phyloP scores from a whole-genome alignment of 2,329 filamentous ascomycete species.

The Fusarium fujikuroi region DNA sequence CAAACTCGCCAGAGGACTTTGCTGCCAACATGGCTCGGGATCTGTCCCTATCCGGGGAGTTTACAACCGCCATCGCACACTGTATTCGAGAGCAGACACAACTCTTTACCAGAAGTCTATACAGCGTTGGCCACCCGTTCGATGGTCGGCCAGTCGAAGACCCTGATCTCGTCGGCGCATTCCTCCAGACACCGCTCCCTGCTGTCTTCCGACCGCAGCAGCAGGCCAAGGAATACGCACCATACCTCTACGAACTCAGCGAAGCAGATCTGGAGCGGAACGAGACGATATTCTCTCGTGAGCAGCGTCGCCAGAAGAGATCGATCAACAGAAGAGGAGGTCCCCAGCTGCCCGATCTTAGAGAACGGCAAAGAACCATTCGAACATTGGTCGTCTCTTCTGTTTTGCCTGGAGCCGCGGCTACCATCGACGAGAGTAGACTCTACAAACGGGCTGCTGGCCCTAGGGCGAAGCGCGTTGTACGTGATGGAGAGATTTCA shows the following conservation, averaged over 20 bases:
- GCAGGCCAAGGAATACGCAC: slow-evolving; percentile 92
- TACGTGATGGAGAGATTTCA: slow-evolving; percentile 75
- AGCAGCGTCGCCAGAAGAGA: slow-evolving; percentile 93
- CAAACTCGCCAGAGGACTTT: slow-evolving; percentile 95
- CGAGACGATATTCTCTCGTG: slow-evolving; percentile 91
- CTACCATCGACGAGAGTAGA: slow-evolving; percentile 82
- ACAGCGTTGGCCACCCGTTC: slow-evolving; percentile 93
- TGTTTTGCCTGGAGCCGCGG: slow-evolving; percentile 87
- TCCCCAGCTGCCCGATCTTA: slow-evolving; percentile 93
- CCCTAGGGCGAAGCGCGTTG: slow-evolving; percentile 65
- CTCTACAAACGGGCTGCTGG: slow-evolving; percentile 83
- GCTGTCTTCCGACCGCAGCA: slow-evolving; percentile 90
- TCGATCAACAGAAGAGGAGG: slow-evolving; percentile 94
- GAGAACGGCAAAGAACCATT: slow-evolving; percentile 92
- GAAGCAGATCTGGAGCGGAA: slow-evolving; percentile 90
- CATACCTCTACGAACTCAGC: slow-evolving; percentile 92
- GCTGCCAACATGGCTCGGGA: slow-evolving; percentile 89
- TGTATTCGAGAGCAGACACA: slow-evolving; percentile 97
- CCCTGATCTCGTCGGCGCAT: slow-evolving; percentile 84
- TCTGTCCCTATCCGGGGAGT: slow-evolving; percentile 91
- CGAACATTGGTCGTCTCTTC: slow-evolving; percentile 92
- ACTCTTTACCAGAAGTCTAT: slow-evolving; percentile 91
- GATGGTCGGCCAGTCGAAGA: slow-evolving; percentile 95
- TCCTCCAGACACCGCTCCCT: slow-evolving; percentile 84
- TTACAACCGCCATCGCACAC: slow-evolving; percentile 96